Percentiles rank a stretch among this genome's conserved stretches.
Evolutionary conservation across 2,329 filamentous ascomycete genomes (phyloP).

Genomic region (Aquanectria penicillioides): DNA sequence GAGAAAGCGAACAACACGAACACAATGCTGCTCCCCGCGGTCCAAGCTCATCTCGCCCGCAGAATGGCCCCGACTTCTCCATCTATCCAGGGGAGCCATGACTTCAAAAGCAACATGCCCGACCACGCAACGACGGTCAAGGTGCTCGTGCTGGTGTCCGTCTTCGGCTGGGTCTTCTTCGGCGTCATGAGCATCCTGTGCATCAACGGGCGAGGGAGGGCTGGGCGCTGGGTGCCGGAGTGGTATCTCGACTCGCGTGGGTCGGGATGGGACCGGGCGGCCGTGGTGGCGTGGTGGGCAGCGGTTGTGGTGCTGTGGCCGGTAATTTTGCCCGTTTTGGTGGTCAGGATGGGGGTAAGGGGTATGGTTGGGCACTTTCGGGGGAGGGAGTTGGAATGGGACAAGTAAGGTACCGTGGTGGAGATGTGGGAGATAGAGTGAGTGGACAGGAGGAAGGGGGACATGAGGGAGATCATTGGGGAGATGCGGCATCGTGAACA

Average conservation of each 20-base stretch:
- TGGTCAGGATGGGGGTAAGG: slow-evolving; percentile 71
- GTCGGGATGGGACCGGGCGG: slow-evolving; percentile 29
- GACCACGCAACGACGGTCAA: slow-evolving; percentile 24
- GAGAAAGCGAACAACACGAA: background rate
- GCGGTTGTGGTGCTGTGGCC: slow-evolving; percentile 53
- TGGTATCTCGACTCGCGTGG: slow-evolving; percentile 46
- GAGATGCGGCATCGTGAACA: background rate
- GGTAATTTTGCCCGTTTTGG: slow-evolving; percentile 73
- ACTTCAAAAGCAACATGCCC: slow-evolving; percentile 18
- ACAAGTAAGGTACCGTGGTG: slow-evolving; percentile 43
- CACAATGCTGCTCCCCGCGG: background rate
- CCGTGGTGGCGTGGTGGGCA: slow-evolving; percentile 43
- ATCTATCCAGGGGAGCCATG: background rate
- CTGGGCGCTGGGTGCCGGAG: slow-evolving; percentile 45
- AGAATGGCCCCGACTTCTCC: background rate
- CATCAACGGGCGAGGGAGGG: slow-evolving; percentile 43
- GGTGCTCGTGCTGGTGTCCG: slow-evolving; percentile 40
- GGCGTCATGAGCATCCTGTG: slow-evolving; percentile 45
- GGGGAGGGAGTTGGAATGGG: slow-evolving; percentile 59
- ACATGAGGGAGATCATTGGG: background rate
- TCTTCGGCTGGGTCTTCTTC: slow-evolving; percentile 44
- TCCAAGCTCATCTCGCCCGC: background rate
- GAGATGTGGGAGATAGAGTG: slow-evolving; percentile 42
- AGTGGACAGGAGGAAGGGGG: background rate
- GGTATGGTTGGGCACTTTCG: slow-evolving; percentile 48